phyloP scores from a whole-genome alignment of 805 yeast genomes.

The Cyberlindnera mrakii region DNA sequence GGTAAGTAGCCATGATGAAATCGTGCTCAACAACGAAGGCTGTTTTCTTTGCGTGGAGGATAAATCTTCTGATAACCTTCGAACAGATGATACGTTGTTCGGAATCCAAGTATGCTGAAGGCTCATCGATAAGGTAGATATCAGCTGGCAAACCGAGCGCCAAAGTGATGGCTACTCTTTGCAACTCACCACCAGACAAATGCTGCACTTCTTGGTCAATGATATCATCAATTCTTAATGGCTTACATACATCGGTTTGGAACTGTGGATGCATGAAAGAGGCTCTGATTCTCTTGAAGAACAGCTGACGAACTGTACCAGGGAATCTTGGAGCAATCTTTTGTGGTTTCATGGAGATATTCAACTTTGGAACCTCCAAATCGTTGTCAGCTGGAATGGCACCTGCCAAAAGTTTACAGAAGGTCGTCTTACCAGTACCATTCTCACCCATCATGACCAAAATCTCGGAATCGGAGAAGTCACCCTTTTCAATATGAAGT shows the following conservation, averaged over 20 bases:
- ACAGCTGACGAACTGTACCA: conserved; percentile 96
- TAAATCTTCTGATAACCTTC: conserved; percentile 94
- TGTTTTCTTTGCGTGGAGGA: conserved; percentile 93
- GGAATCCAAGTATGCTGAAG: conserved; percentile 97
- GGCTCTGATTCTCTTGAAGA: conserved; percentile 93
- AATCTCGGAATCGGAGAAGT: conserved; percentile 92
- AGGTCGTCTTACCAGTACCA: conserved; percentile 99
- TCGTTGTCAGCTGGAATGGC: conserved; percentile 83
- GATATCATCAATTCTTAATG: conserved; percentile 86
- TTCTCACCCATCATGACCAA: conserved; percentile 99
- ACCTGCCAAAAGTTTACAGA: conserved; percentile 94
- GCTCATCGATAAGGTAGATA: conserved; percentile 95
- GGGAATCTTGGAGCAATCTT: conserved; percentile 98
- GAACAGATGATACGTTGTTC: conserved; percentile 99
- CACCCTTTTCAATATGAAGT: conserved; percentile 76
- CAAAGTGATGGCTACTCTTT: conserved; percentile 96
- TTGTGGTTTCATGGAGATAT: conserved; percentile 98
- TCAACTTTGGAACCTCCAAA: conserved; percentile 73
- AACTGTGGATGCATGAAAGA: conserved; percentile 94
- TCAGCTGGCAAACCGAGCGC: conserved; percentile 94
- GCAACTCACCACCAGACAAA: conserved; percentile 98
- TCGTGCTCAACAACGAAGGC: conserved; percentile 99
- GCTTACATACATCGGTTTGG: conserved; percentile 97
- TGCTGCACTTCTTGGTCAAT: conserved; percentile 97
- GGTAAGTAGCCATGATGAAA: conserved; percentile 98